These are phyloP conservation scores for Barnettozyma sucrosica DNA, from an alignment of 805 yeast genomes.

Conservation along the genomic window DNA sequence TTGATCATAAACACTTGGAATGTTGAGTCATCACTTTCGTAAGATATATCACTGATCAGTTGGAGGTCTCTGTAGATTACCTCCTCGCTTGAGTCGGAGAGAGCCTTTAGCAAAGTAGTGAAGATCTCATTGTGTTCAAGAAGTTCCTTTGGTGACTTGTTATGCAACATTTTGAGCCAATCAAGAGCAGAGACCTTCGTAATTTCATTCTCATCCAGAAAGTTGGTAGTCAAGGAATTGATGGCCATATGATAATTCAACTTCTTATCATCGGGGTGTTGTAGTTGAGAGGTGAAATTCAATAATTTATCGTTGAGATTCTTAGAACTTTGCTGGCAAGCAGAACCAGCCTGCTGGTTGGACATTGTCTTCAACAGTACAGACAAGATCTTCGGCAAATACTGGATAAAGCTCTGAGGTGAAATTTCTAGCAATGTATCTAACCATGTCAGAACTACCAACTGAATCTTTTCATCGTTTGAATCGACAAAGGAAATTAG, in stretches of 20 bases:
- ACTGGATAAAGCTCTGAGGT: conserved; percentile 68
- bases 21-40: conserved; percentile 66
- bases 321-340: conserved; percentile 47
- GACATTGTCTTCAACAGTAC: conserved; percentile 61
- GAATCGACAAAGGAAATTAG: conserved; percentile 70
- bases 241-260: conserved; percentile 57
- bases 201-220: conserved; percentile 68
- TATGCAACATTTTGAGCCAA: conserved; percentile 82
- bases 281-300: conserved; percentile 34
- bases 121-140: conserved; percentile 58
- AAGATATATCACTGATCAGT: conserved; percentile 65
- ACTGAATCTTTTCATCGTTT: conserved; percentile 68
- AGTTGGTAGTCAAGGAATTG: conserved; percentile 65
- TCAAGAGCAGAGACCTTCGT: conserved; percentile 81
- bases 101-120: conserved; percentile 69
- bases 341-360: conserved; percentile 31
- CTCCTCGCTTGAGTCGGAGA: conserved; percentile 63
- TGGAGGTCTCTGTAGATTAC: conserved; percentile 72
- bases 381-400: conserved; percentile 68
- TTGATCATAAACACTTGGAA: conserved; percentile 72
- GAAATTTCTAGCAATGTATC: conserved; percentile 65
- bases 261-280: conserved; percentile 25
- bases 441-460: conserved; percentile 79
- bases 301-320: conserved; percentile 53
- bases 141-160: conserved; percentile 55